phyloP scores from a whole-genome alignment of 2,329 filamentous ascomycete genomes.

The Fusarium praegraminearum region DNA sequence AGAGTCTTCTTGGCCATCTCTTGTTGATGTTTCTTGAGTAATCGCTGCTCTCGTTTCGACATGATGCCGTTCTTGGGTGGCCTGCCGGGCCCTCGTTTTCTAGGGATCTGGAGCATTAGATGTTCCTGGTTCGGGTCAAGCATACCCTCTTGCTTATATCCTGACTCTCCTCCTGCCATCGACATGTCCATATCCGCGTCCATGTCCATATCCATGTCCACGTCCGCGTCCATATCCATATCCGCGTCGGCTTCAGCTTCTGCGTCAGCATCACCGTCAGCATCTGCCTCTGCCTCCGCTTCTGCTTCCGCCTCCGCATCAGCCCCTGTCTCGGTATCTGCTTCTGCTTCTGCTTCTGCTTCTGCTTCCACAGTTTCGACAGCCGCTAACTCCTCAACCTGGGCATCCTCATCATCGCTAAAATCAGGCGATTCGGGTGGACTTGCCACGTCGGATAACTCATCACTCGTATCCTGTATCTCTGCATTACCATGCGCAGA shows the following conservation, averaged over 20 bases:
- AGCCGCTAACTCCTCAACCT: conserved; percentile 43
- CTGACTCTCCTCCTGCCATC: conserved; percentile 41
- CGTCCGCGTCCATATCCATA: conserved; percentile 33
- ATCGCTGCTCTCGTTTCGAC: conserved; percentile 79
- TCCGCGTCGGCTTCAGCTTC: conserved; percentile 38
- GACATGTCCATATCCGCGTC: conserved; percentile 39
- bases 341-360: conserved; percentile 31
- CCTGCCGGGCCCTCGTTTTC: conserved; percentile 81
- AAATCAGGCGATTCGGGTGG: conserved; percentile 57
- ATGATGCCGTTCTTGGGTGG: conserved; percentile 87
- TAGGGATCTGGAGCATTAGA: conserved; percentile 62
- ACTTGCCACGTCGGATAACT: conserved; percentile 60
- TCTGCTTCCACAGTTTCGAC: conserved; percentile 44
- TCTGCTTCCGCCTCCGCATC: conserved; percentile 39
- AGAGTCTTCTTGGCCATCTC: conserved; percentile 64
- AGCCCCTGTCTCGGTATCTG: conserved; percentile 46
- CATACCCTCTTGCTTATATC: conserved; percentile 49
- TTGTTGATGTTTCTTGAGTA: conserved; percentile 69
- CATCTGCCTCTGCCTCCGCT: conserved; percentile 29
- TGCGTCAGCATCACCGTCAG: conserved; percentile 20
- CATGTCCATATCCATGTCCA: conserved; percentile 39
- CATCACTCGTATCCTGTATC: conserved; percentile 67
- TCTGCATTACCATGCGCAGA: conserved; percentile 69
- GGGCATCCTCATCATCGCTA: conserved; percentile 53
- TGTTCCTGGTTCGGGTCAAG: conserved; percentile 50